Evolutionary conservation across 495 filamentous ascomycete genomes (phyloP).

Genomic region (Peziza echinospora): DNA sequence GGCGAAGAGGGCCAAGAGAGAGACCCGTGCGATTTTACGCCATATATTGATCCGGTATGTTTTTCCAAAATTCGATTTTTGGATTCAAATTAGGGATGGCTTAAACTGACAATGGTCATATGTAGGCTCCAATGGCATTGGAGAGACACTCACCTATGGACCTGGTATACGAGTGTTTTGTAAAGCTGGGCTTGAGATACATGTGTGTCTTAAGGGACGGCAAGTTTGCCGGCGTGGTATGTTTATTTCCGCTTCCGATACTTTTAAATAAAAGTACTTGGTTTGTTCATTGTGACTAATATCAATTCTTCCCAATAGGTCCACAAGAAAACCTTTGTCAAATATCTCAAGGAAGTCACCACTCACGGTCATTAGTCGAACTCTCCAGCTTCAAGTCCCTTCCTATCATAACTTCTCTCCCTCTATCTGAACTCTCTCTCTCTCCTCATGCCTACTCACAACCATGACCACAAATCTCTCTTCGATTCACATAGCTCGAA

Average conservation of each 20-base stretch:
- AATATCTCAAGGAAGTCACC: conserved; percentile 51
- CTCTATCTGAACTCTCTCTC: too few relatives aligned
- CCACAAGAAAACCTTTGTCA: conserved; percentile 94
- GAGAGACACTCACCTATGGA: conserved; percentile 86
- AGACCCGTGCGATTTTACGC: conserved; percentile 67
- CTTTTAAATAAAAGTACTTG: too few relatives aligned
- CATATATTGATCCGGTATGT: conserved; percentile 79
- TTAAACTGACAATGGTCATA: conserved; percentile 24
- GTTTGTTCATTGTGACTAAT: conserved; percentile 17
- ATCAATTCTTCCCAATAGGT: conserved; percentile 24
- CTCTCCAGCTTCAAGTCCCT: too few relatives aligned
- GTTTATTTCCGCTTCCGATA: conserved; percentile 11
- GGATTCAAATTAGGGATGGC: background rate
- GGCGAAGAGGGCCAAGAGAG: conserved; percentile 30
- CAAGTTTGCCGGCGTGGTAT: conserved; percentile 67
- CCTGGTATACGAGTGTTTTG: conserved; percentile 89
- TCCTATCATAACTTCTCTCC: too few relatives aligned
- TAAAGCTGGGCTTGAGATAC: conserved; percentile 79
- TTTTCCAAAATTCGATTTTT: too few relatives aligned
- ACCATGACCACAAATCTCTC: too few relatives aligned
- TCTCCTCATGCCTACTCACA: too few relatives aligned
- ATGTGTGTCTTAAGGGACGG: conserved; percentile 75
- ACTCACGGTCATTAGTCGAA: too few relatives aligned
- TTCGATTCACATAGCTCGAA: too few relatives aligned
- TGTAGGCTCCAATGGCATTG: conserved; percentile 66